These are phyloP conservation scores for Neoscytalidium dimidiatum DNA, from an alignment of 2,329 filamentous ascomycete genomes.

Conservation along the genomic window DNA sequence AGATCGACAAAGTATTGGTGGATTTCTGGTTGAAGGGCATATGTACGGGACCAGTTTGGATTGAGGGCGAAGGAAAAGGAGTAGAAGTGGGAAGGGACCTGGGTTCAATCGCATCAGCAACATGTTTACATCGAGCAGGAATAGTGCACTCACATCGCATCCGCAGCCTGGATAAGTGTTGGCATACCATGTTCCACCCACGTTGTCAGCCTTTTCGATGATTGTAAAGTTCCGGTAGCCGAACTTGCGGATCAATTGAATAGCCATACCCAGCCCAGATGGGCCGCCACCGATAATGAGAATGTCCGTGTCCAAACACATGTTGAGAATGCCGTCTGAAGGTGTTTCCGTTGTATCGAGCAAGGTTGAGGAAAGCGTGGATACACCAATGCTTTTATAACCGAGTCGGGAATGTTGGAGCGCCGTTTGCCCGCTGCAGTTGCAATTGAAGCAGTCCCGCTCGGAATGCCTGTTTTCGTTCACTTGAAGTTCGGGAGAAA, in stretches of 20 bases:
- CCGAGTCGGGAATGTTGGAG: background rate
- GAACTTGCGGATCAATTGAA: constrained; percentile 46
- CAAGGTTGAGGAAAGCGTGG: background rate
- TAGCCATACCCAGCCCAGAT: constrained; percentile 49
- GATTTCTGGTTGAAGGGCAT: constrained; percentile 58
- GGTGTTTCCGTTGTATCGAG: background rate
- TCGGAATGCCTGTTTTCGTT: background rate
- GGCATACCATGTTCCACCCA: constrained; percentile 36
- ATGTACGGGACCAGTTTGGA: constrained; percentile 61
- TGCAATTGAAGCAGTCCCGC: background rate
- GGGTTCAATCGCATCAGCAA: background rate
- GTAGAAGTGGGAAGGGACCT: constrained; percentile 53
- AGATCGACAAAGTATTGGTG: constrained; percentile 52
- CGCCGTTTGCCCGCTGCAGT: background rate
- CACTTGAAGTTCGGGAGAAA: background rate
- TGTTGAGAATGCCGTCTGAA: background rate
- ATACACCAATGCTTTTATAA: background rate
- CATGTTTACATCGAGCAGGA: background rate
- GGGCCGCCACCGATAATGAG: constrained; percentile 55
- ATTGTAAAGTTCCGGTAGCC: constrained; percentile 44
- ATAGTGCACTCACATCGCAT: constrained; percentile 30
- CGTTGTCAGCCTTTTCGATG: constrained; percentile 46
- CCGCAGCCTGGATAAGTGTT: constrained; percentile 38
- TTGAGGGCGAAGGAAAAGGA: constrained; percentile 64
- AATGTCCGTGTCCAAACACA: constrained; percentile 35